Conservation (phyloP, 1,284 basidiomycete genomes). For the Fomitopsis palustris region DNA sequence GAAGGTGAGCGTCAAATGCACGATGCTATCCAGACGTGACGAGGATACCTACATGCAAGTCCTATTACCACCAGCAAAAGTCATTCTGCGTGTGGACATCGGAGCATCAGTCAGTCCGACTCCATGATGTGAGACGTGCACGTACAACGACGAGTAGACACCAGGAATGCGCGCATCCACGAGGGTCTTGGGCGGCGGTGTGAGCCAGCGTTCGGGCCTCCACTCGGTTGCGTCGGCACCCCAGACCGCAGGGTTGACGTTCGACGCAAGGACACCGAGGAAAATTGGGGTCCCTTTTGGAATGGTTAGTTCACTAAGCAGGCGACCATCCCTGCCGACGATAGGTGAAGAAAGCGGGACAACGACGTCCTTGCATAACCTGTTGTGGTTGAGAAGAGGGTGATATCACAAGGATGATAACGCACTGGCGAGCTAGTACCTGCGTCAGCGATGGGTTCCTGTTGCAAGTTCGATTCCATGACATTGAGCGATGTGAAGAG, state of each 20-base stretch:
- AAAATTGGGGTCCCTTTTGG: conserved; percentile 41
- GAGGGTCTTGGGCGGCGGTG: not conserved
- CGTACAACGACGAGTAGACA: not conserved
- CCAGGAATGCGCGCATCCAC: not conserved
- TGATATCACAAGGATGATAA: not conserved
- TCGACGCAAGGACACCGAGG: conserved; percentile 39
- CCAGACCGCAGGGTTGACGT: conserved; percentile 23
- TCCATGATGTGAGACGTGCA: not conserved
- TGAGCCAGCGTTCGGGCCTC: not conserved
- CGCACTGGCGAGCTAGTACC: not conserved
- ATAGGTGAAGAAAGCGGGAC: conserved; percentile 19
- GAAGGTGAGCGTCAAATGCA: too few species aligned
- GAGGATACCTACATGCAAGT: not conserved
- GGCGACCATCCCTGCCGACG: conserved; percentile 24
- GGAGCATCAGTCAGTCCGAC: not conserved
- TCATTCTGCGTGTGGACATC: not conserved
- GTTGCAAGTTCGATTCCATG: too few species aligned
- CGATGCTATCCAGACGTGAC: not conserved
- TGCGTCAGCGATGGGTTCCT: not conserved
- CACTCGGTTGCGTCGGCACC: conserved; percentile 5
- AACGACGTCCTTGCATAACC: conserved; percentile 16
- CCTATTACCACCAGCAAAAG: not conserved
- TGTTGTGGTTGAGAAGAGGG: not conserved
- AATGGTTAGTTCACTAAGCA: conserved; percentile 36
- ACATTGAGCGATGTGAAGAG: too few species aligned